phyloP scores from a whole-genome alignment of 208 protist genomes.

The Crithidia thermophila region DNA sequence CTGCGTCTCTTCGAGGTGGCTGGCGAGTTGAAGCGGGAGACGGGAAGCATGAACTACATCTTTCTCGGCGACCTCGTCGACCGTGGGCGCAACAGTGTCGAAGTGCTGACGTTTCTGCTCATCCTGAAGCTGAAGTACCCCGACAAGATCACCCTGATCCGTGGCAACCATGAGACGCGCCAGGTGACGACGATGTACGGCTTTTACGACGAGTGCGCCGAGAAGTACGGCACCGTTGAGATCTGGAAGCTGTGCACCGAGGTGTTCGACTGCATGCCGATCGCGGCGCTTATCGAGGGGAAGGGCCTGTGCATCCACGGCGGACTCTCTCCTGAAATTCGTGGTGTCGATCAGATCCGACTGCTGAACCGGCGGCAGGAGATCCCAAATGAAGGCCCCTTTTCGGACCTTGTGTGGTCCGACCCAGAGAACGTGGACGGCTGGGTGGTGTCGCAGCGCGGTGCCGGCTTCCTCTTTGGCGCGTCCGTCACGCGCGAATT shows the following conservation, averaged over 20 bases:
- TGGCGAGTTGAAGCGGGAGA: constrained; percentile 76
- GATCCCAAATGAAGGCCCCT: constrained; percentile 86
- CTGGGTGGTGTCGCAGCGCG: constrained; percentile 81
- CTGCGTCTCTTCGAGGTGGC: constrained; percentile 96
- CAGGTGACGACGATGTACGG: constrained; percentile 90
- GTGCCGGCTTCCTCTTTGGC: constrained; percentile 90
- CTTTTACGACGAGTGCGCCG: constrained; percentile 92
- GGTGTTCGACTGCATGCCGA: constrained; percentile 99
- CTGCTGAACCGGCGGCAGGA: constrained; percentile 83
- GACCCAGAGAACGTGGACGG: constrained; percentile 89
- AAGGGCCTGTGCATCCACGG: constrained; percentile 97
- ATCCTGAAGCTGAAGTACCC: constrained; percentile 93
- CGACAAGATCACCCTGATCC: constrained; percentile 81
- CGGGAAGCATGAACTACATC: constrained; percentile 83
- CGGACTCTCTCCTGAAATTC: constrained; percentile 97
- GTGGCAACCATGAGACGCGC: constrained; percentile 93
- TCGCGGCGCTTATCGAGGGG: constrained; percentile 98
- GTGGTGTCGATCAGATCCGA: constrained; percentile 83
- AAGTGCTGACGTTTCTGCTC: constrained; percentile 94
- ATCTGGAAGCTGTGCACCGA: constrained; percentile 98
- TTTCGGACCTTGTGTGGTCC: constrained; percentile 90
- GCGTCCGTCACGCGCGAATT: constrained; percentile 78
- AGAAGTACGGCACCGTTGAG: constrained; percentile 90
- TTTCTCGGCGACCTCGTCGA: constrained; percentile 97
- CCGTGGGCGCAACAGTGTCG: constrained; percentile 94